Conservation (phyloP, 208 protist species). For the Trypanosoma lewisi region DNA sequence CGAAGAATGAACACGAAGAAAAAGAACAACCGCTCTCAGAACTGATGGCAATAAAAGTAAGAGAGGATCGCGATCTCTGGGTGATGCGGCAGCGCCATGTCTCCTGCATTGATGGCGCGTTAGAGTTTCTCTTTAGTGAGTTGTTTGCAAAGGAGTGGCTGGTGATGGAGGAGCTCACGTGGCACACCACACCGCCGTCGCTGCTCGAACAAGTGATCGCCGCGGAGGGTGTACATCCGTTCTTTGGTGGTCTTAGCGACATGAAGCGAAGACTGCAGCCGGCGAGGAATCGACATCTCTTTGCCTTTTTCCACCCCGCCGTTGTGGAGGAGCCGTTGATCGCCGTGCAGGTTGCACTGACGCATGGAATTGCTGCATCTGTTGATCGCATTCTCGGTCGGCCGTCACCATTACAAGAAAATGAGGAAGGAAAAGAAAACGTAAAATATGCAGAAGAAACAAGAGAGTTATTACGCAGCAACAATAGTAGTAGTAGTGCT, state of each 20-base stretch:
- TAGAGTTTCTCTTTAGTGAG: constrained; percentile 67
- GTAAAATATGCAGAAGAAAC: no score
- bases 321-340: constrained; percentile 84
- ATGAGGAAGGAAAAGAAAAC: not conserved
- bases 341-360: constrained; percentile 80
- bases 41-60: not conserved
- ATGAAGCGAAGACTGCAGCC: constrained; percentile 74
- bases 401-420: constrained; percentile 29
- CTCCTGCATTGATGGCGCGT: constrained; percentile 43
- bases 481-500: not conserved
- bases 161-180: constrained; percentile 86
- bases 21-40: not conserved
- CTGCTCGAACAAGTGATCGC: constrained; percentile 78
- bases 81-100: constrained; percentile 48
- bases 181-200: constrained; percentile 59
- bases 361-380: constrained; percentile 48
- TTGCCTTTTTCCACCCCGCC: constrained; percentile 78
- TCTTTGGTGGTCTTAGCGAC: constrained; percentile 50
- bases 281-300: constrained; percentile 63
- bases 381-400: constrained; percentile 62
- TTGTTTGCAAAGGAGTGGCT: constrained; percentile 81
- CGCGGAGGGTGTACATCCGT: constrained; percentile 73
- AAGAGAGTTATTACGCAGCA: not conserved
- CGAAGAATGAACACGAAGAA: constrained; percentile 5
- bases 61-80: constrained; percentile 38